phyloP scores from a whole-genome alignment of 441 rosid genomes.

The Pelargonium citronellum region DNA sequence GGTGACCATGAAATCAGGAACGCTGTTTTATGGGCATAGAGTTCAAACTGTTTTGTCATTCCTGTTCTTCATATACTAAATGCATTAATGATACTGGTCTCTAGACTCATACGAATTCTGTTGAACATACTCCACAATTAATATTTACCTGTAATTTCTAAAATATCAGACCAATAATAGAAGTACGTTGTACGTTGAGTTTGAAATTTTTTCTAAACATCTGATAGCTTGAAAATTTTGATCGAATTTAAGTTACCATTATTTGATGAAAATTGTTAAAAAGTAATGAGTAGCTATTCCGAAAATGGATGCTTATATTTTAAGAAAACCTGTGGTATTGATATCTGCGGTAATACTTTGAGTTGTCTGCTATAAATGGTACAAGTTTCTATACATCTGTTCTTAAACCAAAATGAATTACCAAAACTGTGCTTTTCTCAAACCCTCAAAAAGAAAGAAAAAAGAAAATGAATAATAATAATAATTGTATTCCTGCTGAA shows the following conservation, averaged over 20 bases:
- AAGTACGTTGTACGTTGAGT: background rate
- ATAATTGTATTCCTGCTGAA: background rate
- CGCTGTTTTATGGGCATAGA: background rate
- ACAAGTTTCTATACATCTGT: background rate
- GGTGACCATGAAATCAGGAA: background rate
- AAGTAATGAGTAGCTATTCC: background rate
- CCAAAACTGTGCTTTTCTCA: background rate
- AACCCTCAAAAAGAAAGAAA: too few species aligned
- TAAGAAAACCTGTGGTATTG: background rate
- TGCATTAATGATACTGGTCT: background rate
- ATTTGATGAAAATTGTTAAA: background rate
- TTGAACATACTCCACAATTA: background rate
- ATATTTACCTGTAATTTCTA: conserved; percentile 2
- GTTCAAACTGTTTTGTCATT: background rate
- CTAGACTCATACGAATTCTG: background rate
- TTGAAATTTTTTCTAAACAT: background rate
- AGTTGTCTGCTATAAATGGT: background rate
- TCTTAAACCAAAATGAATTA: background rate
- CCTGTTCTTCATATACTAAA: background rate
- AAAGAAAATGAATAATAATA: too few species aligned
- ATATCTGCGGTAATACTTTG: background rate
- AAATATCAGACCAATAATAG: background rate
- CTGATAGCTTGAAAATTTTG: background rate
- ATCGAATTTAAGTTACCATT: background rate
- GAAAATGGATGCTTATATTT: background rate